Base-by-base conservation (phyloP, 177 flowering plant genomes). In the Vitis hybrid region DNA sequence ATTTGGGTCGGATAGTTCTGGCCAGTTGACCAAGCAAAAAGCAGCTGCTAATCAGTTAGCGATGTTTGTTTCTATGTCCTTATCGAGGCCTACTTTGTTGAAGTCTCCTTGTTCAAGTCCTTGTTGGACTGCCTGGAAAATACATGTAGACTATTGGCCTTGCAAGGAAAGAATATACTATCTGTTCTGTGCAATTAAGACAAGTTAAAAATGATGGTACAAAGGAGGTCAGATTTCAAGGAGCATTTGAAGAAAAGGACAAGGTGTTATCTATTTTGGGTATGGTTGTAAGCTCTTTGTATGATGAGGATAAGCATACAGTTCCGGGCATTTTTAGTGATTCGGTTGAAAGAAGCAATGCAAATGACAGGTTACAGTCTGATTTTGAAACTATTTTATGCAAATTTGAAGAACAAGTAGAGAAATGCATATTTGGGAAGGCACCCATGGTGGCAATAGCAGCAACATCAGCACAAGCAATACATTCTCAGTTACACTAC, bases 331-430 rank as follows among this genome's bases (percentile, higher is more conserved):
- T 86, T n/a, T 79, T 81, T 65, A 74, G 77, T 66, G 75, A 77
- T 62, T 62, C 75, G 5, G 26, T 60, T 70, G 75, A 65, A 64
- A 69, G 63, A 70, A 60, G 79, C 67, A 63, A 34, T 67, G 68
- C 67, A 63, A 78, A 80, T 68, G 67, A 57, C 56, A 49, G 45
- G 51, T 60, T 66, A 18, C 80, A 66, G 60, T 66, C 72, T 81
- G 83, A 82, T 77, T 78, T 81, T 19, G 1, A 1, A 19, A 19
- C 21, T 66, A 63, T 83, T 62, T 83, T 80, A 71, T 66, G 73
- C 62, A 84, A 81, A 71, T 78, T 92, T 69, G 98, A 95, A 79
- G 96, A 85, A 79, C 96, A 91, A 76, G 77, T 90, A 74, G 98
- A 95, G 75, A 93, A 85, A 71, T 95, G 96, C 73, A 69, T 78